These are phyloP conservation scores for Ophiostoma quercus DNA, from an alignment of 2,329 filamentous ascomycete genomes.

Conservation along the genomic window DNA sequence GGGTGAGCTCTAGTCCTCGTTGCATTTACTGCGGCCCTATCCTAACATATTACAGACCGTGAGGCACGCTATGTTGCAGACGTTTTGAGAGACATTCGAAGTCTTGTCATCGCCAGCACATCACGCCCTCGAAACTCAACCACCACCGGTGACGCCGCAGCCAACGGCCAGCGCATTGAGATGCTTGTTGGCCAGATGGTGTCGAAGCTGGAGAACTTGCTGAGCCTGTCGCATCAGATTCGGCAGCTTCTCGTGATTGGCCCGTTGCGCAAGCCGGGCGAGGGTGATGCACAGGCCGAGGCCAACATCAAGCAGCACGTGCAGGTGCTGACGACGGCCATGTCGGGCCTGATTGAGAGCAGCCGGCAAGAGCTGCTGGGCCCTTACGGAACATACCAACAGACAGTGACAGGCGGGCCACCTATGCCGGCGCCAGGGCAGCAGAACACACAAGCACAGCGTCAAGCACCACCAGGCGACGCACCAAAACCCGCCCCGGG, in stretches of 20 bases:
- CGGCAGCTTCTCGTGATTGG: slow-evolving; percentile 49
- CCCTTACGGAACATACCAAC: slow-evolving; percentile 29
- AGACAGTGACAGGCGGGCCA: slow-evolving; percentile 20
- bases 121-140: slow-evolving; percentile 34
- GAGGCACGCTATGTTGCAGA: slow-evolving; percentile 43
- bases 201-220: slow-evolving; percentile 41
- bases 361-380: slow-evolving; percentile 29
- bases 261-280: slow-evolving; percentile 41
- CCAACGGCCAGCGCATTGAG: slow-evolving; percentile 40
- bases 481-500: not conserved
- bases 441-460: not conserved
- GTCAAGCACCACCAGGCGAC: not conserved
- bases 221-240: slow-evolving; percentile 44
- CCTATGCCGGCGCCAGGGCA: not conserved
- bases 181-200: slow-evolving; percentile 38
- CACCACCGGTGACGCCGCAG: slow-evolving; percentile 37
- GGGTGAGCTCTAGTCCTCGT: not conserved
- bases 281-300: slow-evolving; percentile 39
- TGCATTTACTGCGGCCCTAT: not conserved
- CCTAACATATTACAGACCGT: slow-evolving; percentile 32
- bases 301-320: slow-evolving; percentile 37
- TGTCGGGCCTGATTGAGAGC: slow-evolving; percentile 33
- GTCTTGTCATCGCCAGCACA: slow-evolving; percentile 39
- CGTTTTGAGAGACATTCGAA: slow-evolving; percentile 42
- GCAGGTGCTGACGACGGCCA: slow-evolving; percentile 34